Evolutionary conservation across 345 rosid genomes (phyloP), one percentile per base, ranked within the genome.

Genomic region (rapeseed (Brassica napus)): DNA sequence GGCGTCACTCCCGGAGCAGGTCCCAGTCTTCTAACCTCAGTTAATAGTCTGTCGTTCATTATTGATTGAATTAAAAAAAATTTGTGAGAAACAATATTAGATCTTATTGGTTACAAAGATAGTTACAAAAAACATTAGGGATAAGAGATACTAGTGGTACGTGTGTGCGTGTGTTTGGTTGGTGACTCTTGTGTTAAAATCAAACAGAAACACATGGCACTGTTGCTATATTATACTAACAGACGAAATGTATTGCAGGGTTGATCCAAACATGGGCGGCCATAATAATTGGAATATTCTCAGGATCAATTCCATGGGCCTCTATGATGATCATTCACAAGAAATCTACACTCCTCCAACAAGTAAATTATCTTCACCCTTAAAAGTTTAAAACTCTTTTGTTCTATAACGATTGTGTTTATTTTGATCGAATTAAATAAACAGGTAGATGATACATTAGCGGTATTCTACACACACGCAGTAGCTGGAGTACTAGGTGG

Each of bases 1-100:
- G 92, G 97, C 68, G 87, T 94, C 54, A 92, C 98, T 52, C 97
- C 97, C 0, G 98, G 97, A 61, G 98, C 98, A 47, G 98, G 98
- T 92, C 42, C 61, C 54, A 35, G 0, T 72, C 54, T 34, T 28
- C 24, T 16, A 4, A 24, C 32, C 5, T 69, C 49, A 21, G 8
- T 2, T 4, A 3, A 30, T 23, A 31, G 52, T 32, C 9, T 64
- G 6, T 24, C 1, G 65, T 34, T 34, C 34, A 26, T 5, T 23
- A 10, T 58, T 23, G 14, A 21, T 21, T 21, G 23, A 21, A 21
- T 21, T 21, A 21, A 21, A 21, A 21, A 21, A 21, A 21, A 21
- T 21, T 21, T 21, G 52, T 44, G 52, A 3, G 55, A 42, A 42
- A 10, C 1, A 42, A 10, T 0, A 14, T 47, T 47, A 12, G 1